Conservation (phyloP, 164 flowering plant species). For the Sextonia rubra region DNA sequence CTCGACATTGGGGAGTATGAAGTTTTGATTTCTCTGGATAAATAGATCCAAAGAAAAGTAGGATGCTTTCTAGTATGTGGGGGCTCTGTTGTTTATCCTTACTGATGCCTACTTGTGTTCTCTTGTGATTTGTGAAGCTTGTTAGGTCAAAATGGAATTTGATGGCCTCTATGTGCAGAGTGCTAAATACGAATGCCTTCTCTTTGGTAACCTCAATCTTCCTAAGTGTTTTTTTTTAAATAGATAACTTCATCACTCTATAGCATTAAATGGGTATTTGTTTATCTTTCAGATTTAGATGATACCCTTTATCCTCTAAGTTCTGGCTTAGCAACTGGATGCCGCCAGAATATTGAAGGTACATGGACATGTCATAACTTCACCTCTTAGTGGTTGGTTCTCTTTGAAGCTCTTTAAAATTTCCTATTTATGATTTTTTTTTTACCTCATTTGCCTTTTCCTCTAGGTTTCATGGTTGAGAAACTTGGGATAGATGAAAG, state of each 20-base stretch:
- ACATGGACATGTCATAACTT: not conserved
- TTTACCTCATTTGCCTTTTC: not conserved
- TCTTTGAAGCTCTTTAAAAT: too few relatives aligned
- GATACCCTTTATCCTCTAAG: constrained; percentile 47
- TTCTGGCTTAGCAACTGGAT: constrained; percentile 52
- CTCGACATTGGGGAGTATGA: too few relatives aligned
- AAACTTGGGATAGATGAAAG: constrained; percentile 64
- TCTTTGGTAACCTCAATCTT: constrained; percentile 44
- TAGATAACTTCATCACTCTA: too few relatives aligned
- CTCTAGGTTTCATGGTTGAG: constrained; percentile 60
- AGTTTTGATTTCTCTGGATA: too few relatives aligned
- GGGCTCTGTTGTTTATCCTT: not conserved
- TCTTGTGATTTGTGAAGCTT: constrained; percentile 8
- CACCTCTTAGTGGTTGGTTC: not conserved
- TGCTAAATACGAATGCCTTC: constrained; percentile 60
- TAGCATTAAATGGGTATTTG: not conserved
- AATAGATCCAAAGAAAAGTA: too few relatives aligned
- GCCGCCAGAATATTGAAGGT: constrained; percentile 68
- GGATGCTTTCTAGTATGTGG: too few relatives aligned
- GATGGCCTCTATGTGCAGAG: constrained; percentile 23
- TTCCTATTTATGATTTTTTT: not conserved
- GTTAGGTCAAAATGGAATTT: constrained; percentile 35
- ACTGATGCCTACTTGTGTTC: not conserved
- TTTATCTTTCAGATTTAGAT: not conserved
- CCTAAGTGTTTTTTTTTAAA: not conserved